A percentile compares a stretch with the other conserved stretches of the same genome.
Evolutionary conservation across 129 eudicot genomes (phyloP).

Genomic region (Ambrosia trifida): DNA sequence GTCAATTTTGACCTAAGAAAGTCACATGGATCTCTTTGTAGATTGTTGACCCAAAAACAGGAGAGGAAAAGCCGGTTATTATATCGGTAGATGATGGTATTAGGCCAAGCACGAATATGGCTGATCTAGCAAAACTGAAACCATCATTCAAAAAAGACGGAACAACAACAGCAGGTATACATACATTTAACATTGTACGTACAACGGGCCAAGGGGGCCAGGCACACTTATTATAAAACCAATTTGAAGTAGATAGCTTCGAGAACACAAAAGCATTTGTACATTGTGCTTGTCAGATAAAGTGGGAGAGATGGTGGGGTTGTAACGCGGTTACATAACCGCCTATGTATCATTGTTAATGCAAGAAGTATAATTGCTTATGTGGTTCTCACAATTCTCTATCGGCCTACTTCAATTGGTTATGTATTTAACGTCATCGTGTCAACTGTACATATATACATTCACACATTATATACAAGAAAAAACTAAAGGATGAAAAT

Average conservation of each 20-base stretch:
- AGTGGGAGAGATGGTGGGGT: too few species aligned
- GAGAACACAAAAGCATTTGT: not conserved
- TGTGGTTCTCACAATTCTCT: not conserved
- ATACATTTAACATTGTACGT: not conserved
- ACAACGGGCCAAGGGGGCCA: not conserved
- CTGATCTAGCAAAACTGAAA: constrained; percentile 72
- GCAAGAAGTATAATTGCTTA: not conserved
- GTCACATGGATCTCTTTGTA: constrained; percentile 23
- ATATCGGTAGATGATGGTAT: constrained; percentile 71
- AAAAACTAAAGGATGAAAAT: not conserved
- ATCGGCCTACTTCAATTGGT: not conserved
- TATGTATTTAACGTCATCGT: not conserved
- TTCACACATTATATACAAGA: not conserved
- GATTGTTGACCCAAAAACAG: constrained; percentile 66
- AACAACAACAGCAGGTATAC: constrained; percentile 85
- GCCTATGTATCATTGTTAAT: too few species aligned
- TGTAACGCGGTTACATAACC: too few species aligned
- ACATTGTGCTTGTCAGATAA: not conserved
- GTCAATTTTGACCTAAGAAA: constrained; percentile 21
- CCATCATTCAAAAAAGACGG: constrained; percentile 90
- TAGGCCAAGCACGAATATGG: constrained; percentile 68
- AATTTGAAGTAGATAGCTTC: not conserved
- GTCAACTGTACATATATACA: not conserved
- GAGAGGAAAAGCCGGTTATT: constrained; percentile 53
- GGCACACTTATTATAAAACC: not conserved